Evolutionary conservation across 202 grass and related monocot species (phyloP).

Genomic region (Digitaria exilis): DNA sequence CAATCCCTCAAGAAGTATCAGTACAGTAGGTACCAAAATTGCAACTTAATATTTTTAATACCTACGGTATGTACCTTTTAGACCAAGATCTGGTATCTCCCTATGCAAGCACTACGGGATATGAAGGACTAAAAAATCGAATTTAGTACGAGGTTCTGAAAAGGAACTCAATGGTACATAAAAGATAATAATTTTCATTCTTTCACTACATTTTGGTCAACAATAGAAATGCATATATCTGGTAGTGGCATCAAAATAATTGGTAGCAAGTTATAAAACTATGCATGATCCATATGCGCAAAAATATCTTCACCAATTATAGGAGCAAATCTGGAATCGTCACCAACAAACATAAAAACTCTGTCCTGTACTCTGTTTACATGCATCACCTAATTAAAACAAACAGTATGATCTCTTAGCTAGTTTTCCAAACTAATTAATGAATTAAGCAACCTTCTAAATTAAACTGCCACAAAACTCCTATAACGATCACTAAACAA

Average conservation of each 20-base stretch:
- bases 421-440: neutral
- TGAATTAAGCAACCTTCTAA: constrained; percentile 22
- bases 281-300: neutral
- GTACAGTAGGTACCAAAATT: neutral
- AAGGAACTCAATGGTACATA: neutral
- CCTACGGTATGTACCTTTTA: too few species aligned
- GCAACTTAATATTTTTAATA: neutral
- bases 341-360: neutral
- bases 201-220: neutral
- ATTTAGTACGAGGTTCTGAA: neutral
- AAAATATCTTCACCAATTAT: neutral
- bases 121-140: neutral
- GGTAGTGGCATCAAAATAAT: neutral
- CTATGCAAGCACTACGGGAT: too few species aligned
- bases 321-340: neutral
- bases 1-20: neutral
- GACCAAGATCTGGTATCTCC: neutral
- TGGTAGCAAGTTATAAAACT: neutral
- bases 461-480: constrained; percentile 18
- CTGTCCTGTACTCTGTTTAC: neutral
- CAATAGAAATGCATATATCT: neutral
- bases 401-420: neutral
- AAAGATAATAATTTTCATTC: neutral
- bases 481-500: neutral
- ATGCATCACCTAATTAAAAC: neutral